Conservation (phyloP, 2,329 filamentous ascomycete species). For the Claviceps sp. region DNA sequence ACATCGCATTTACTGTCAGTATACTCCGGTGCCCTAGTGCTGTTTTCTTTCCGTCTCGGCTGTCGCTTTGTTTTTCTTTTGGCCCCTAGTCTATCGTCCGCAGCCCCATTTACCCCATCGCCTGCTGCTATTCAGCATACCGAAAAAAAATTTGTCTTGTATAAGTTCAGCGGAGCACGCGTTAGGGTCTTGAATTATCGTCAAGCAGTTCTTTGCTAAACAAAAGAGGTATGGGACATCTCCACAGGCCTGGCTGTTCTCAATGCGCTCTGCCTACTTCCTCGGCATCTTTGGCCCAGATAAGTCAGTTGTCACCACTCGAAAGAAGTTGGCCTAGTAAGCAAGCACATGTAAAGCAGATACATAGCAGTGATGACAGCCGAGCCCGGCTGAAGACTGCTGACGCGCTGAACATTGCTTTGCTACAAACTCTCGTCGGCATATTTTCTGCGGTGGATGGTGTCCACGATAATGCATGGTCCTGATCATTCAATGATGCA, state of each 20-base stretch:
- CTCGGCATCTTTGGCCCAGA: slow-evolving; percentile 44
- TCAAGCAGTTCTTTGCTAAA: not conserved
- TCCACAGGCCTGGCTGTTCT: slow-evolving; percentile 36
- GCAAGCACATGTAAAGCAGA: not conserved
- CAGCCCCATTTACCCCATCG: not conserved
- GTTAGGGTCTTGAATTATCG: not conserved
- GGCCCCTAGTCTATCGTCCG: not conserved
- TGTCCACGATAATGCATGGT: not conserved
- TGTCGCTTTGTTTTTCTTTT: not conserved
- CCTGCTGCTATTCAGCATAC: not conserved
- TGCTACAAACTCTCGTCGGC: not conserved
- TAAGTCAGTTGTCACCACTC: slow-evolving; percentile 6
- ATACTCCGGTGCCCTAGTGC: not conserved
- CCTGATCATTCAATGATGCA: slow-evolving; percentile 3
- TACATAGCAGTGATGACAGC: not conserved
- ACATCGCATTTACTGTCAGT: slow-evolving; percentile 51
- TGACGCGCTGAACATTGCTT: not conserved
- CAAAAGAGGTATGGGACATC: not conserved
- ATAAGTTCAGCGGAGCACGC: not conserved
- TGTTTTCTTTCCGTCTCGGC: not conserved
- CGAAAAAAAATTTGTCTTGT: not conserved
- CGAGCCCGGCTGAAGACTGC: not conserved
- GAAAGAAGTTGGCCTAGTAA: slow-evolving; percentile 16
- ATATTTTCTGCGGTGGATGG: not conserved
- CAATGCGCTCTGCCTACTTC: slow-evolving; percentile 44